phyloP scores from a whole-genome alignment of 768 basidiomycete species.

The Podaxis carcinomalis region DNA sequence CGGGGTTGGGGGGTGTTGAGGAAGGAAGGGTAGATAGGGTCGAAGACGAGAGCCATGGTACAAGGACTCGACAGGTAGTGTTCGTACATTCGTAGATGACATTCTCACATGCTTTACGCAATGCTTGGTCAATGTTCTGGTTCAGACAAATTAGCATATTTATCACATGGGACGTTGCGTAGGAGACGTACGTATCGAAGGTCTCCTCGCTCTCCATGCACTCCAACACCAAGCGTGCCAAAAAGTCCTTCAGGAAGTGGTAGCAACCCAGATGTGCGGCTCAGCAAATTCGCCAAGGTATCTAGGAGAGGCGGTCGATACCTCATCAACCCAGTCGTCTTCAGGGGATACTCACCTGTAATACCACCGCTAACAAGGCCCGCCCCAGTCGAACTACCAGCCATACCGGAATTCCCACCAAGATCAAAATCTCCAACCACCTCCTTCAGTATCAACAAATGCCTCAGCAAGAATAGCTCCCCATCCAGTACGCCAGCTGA shows the following conservation, averaged over 20 bases:
- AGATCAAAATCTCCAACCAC: constrained; percentile 70
- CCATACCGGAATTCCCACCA: constrained; percentile 24
- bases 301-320: constrained; percentile 28
- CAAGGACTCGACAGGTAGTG: constrained; percentile 55
- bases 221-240: constrained; percentile 61
- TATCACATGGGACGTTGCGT: not conserved
- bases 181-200: constrained; percentile 52
- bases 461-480: constrained; percentile 83
- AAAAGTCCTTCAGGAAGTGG: constrained; percentile 58
- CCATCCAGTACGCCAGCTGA: constrained; percentile 61
- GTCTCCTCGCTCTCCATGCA: constrained; percentile 52
- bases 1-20: constrained; percentile 2
- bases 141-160: not conserved
- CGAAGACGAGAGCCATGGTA: constrained; percentile 57
- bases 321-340: not conserved
- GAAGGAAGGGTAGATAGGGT: constrained; percentile 13
- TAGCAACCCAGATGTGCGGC: constrained; percentile 53
- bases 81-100: constrained; percentile 65
- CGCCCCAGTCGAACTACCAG: constrained; percentile 14
- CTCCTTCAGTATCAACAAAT: constrained; percentile 90
- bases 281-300: constrained; percentile 56
- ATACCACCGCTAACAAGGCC: constrained; percentile 36
- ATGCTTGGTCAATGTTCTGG: constrained; percentile 82
- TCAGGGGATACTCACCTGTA: constrained; percentile 38
- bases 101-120: constrained; percentile 82